Evolutionary conservation across 768 basidiomycete genomes (phyloP), one percentile per base, ranked within the genome.

Genomic region (Chalciporus pseudorubinellus): DNA sequence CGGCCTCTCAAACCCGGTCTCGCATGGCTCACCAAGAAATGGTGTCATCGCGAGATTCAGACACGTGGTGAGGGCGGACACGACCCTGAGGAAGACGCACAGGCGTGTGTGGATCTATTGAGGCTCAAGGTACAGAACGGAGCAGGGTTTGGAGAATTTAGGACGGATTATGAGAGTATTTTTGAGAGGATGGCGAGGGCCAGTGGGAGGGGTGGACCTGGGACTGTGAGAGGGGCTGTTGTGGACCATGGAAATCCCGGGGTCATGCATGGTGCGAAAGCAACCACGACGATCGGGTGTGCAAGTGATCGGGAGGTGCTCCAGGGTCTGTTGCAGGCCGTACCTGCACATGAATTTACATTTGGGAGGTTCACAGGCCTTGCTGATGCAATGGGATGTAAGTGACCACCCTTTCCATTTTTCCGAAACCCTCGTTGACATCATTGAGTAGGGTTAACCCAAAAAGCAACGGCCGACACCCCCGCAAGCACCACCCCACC

Each of bases 11-110:
- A 98, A 71, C 92, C 95, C 0, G 92, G 91, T 1, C 79, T 99
- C 7, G 94, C 94, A n/a, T 98, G 93, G 93, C 81, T 99, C 40
- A 91, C 92, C 40, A 89, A 90, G 64, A 92, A 92, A 64, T 98
- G 93, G 92, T 86, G 92, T 50, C 81, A 81, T 11, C 80, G 88
- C 45, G 90, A 94, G 59, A 98, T 99, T 39, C 95, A 98, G 68
- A 82, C 78, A 0, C 73, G 81, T 0, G 92, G 91, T 0, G 87
- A 88, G 44, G 88, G 87, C 2, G 92, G 92, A 3, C 95, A 98
- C 66, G 89, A 97, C 56, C 92, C 94, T 3, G 91, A 94, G 60
- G 95, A 98, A 65, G 95, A 98, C 59, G 95, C 95, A 0, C 75
- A 86, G 18, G 89, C 95, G 1, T 94, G 93, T 60, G 58, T 92